Base-by-base conservation (phyloP, 2,329 filamentous ascomycete genomes). In the Aspergillus calidoustus region DNA sequence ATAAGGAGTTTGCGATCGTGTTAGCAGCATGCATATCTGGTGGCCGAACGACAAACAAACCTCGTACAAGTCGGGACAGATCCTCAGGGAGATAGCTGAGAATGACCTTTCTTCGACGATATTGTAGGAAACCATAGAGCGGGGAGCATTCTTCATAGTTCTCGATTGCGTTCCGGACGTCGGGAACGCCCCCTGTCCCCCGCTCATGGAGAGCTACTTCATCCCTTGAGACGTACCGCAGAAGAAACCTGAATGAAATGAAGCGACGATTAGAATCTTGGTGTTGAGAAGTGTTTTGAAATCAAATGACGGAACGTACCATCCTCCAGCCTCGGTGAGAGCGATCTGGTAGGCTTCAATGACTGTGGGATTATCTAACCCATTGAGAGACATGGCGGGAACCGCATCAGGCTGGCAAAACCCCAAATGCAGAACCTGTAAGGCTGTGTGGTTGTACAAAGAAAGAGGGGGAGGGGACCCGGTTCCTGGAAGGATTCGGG, bases 51-150 rank as follows among this genome's bases (percentile, higher is more conserved):
- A 6, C 31, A 28, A 52, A 76, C 87, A 69, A 79, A 97, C 95
- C 95, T 91, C 97, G 91, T 57, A 99, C 83, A 59, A 99, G 83
- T 71, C 95, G 87, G 65, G 95, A 98, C 67, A 93, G 94, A 62
- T 89, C 91, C 63, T 96, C 92, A 1, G 94, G 95, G 64, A 97
- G 85, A 76, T 95, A 97, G 80, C 95, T 97, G 76, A 99, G 86
- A 63, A 99, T 80, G 53, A 98, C 91, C 78, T 93, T 97, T 74
- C 93, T 88, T 74, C 93, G 88, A 60, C 94, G 86, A 77, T 97
- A 98, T 70, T 91, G 89, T 69, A 99, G 81, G 74, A 97, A 92
- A 57, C 95, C 95, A 74, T 96, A 99, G 52, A 99, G 82, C 23
- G 95, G 95, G 65, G 92, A 95, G 59, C 87, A 86, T 67, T 97